A percentile compares a stretch with the other conserved stretches of the same genome.
These are phyloP conservation scores for Starmerella asiatica DNA, from an alignment of 805 yeast species.

Conservation along the genomic window DNA sequence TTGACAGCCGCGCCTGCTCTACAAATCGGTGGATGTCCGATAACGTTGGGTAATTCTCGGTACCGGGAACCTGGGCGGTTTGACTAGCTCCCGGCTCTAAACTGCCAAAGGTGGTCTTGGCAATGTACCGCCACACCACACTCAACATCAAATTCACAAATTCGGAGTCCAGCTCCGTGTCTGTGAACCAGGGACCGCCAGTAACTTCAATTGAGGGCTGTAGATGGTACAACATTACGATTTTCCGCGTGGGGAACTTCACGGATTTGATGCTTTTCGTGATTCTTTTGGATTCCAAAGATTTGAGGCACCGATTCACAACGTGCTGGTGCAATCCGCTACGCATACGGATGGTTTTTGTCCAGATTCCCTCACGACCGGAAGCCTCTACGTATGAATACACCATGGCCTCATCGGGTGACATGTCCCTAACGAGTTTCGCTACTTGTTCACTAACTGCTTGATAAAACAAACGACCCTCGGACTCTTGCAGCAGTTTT, in stretches of 20 bases:
- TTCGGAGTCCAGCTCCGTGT: conserved; percentile 84
- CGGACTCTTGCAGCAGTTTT: conserved; percentile 51
- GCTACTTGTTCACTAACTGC: conserved; percentile 67
- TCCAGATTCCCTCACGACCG: conserved; percentile 94
- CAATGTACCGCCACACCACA: conserved; percentile 78
- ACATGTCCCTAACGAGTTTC: conserved; percentile 58
- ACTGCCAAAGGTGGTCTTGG: conserved; percentile 55
- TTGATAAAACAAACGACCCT: conserved; percentile 50
- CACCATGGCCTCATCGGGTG: conserved; percentile 77
- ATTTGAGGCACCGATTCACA: conserved; percentile 69
- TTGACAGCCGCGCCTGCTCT: conserved; percentile 54
- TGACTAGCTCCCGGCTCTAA: conserved; percentile 35
- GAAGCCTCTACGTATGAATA: conserved; percentile 85
- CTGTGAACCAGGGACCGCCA: conserved; percentile 99
- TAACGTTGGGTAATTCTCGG: conserved; percentile 54
- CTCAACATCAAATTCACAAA: conserved; percentile 73
- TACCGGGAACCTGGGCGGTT: conserved; percentile 42
- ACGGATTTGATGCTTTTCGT: conserved; percentile 86
- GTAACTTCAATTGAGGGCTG: conserved; percentile 94
- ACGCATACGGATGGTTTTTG: conserved; percentile 75
- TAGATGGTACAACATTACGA: conserved; percentile 84
- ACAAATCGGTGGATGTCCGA: conserved; percentile 67
- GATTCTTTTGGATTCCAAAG: conserved; percentile 63
- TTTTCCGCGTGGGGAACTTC: conserved; percentile 81
- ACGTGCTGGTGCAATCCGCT: conserved; percentile 85